Base-by-base conservation (phyloP, 2,329 filamentous ascomycete species). In the Diaporthe caulivora region DNA sequence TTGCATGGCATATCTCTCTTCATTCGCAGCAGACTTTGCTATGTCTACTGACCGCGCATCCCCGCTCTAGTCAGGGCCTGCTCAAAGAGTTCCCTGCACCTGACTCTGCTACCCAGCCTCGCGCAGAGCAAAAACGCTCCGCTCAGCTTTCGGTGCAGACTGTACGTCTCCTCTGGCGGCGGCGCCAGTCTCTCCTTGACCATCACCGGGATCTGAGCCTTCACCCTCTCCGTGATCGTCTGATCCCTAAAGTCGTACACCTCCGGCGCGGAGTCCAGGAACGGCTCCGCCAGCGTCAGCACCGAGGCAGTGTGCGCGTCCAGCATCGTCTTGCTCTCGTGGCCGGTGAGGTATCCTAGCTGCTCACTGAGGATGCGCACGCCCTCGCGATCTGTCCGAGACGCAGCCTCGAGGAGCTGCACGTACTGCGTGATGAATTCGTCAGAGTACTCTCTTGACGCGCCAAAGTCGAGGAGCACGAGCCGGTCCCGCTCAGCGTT, bases 91-190 rank as follows among this genome's bases (percentile, higher is more conserved):
- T 93, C 91, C 76, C 93, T 90, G 78, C 96, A 98, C 72, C 87
- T 87, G 3, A 99, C 95, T 76, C 91, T 89, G 81, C 95, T 98
- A 3, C 94, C 95, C 74, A 99, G 82, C 77, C 92, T 90, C 0
- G 97, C 95, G 82, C 97, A 99, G 24, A 99, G 87, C 79, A 99
- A 83, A 81, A 99, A 99, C 0, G 97, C 97, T 0, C 97, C 97
- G 81, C 95, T 98, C 71, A 99, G 85, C 85, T 99, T 99, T 75
- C 97, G 90, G 83, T 99, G 97, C 79, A 99, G 84, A 81, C 93
- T 96, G 81, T 99, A 99, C 69, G 97, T 99, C 87, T 99, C 97
- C 84, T 99, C 97, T 0, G 97, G 97, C 31, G 97, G 97, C 31
- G 97, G 96, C 21, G 94, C 91, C 26, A 99, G 85, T 47, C 97